phyloP scores from a whole-genome alignment of 83 land plant species.

The Diphasiastrum complanatum region DNA sequence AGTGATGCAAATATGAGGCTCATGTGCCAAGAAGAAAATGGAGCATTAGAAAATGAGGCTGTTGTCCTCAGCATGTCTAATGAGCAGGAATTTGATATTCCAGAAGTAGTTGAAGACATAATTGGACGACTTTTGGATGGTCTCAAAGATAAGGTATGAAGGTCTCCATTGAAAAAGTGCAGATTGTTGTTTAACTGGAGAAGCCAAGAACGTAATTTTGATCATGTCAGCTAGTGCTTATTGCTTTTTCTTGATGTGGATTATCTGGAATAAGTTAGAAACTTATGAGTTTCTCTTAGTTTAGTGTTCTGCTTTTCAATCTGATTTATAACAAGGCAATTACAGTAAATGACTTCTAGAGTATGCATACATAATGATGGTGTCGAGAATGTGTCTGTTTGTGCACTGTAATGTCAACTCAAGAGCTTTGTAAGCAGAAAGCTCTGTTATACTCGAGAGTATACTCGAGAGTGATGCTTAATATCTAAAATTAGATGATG shows the following conservation, averaged over 20 bases:
- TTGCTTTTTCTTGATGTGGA: neutral
- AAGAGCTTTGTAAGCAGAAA: too few relatives aligned
- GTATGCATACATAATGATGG: too few relatives aligned
- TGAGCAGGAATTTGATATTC: conserved; percentile 85
- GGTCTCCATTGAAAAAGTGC: neutral
- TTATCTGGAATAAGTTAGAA: too few relatives aligned
- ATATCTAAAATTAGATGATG: too few relatives aligned
- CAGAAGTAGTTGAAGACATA: conserved; percentile 78
- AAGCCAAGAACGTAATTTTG: neutral
- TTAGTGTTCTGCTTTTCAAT: too few relatives aligned
- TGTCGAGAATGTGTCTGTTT: too few relatives aligned
- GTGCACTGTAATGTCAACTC: too few relatives aligned
- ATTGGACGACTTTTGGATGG: conserved; percentile 74
- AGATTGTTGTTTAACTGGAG: neutral
- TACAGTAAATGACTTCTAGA: too few relatives aligned
- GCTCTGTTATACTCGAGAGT: too few relatives aligned
- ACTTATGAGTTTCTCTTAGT: too few relatives aligned
- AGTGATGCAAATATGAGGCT: neutral
- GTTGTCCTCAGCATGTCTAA: conserved; percentile 10
- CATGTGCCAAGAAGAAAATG: conserved; percentile 4
- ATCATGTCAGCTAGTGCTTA: neutral
- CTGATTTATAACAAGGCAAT: too few relatives aligned
- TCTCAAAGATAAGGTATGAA: conserved; percentile 81
- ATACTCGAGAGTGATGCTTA: too few relatives aligned
- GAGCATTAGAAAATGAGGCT: neutral